phyloP scores from a whole-genome alignment of 2,329 filamentous ascomycete species.

The Cladosporium oxysporum region DNA sequence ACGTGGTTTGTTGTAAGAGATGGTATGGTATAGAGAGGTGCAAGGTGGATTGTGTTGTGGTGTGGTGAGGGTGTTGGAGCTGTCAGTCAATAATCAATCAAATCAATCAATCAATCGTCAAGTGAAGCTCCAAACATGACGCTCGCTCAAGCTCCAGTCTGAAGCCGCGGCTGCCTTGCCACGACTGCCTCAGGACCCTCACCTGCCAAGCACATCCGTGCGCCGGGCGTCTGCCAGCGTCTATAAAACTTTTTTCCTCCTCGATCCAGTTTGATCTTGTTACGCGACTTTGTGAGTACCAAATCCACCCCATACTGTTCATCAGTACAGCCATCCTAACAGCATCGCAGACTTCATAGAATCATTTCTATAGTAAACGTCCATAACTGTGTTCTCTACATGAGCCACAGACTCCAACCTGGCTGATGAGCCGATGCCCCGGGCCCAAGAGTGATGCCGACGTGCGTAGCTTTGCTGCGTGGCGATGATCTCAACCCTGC shows the following conservation, averaged over 20 bases:
- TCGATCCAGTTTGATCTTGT: not conserved
- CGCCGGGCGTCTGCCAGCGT: not conserved
- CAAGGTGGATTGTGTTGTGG: not conserved
- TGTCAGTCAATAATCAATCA: not conserved
- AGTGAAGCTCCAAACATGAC: constrained; percentile 17
- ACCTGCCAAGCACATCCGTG: not conserved
- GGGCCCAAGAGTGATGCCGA: constrained; percentile 39
- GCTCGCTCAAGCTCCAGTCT: not conserved
- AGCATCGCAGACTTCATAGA: constrained; percentile 23
- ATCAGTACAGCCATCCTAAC: not conserved
- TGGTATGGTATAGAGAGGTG: not conserved
- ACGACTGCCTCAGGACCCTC: not conserved
- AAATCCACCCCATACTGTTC: constrained; percentile 1
- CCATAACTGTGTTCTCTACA: constrained; percentile 26
- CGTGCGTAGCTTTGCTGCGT: constrained; percentile 26
- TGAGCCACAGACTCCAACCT: constrained; percentile 36
- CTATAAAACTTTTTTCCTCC: not conserved
- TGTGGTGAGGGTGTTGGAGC: not conserved
- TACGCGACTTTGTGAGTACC: constrained; percentile 20
- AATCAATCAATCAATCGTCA: not conserved
- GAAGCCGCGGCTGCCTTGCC: not conserved
- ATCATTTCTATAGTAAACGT: constrained; percentile 26
- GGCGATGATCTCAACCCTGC: constrained; percentile 40
- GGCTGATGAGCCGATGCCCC: constrained; percentile 39
- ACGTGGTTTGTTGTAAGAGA: no score